Conservation (phyloP, 768 basidiomycete species). For the Amylocystis lapponica region DNA sequence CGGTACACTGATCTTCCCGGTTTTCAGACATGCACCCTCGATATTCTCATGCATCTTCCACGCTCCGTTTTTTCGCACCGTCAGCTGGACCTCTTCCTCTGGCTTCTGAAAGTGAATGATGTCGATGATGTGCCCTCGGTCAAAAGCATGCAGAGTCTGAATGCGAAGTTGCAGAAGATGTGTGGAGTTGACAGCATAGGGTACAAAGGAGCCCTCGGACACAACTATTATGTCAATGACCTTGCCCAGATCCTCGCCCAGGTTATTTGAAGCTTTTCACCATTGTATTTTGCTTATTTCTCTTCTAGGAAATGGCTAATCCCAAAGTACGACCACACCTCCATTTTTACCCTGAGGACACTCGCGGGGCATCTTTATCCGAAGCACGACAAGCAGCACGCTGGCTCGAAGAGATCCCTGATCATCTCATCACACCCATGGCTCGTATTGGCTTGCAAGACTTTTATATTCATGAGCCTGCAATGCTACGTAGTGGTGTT, state of each 20-base stretch:
- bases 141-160: not conserved
- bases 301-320: constrained; percentile 9
- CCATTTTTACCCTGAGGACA: constrained; percentile 2
- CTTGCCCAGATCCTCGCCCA: constrained; percentile 3
- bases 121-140: not conserved
- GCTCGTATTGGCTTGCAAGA: not conserved
- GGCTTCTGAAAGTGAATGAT: not conserved
- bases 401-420: constrained; percentile 6
- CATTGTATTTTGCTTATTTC: not conserved
- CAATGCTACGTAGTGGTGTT: not conserved
- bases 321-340: constrained; percentile 6
- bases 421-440: constrained; percentile 3
- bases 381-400: constrained; percentile 5
- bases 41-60: constrained; percentile 4
- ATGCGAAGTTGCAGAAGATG: not conserved
- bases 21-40: constrained; percentile 2
- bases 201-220: constrained; percentile 2
- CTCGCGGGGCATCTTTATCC: not conserved
- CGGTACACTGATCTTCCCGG: not conserved
- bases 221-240: constrained; percentile 4
- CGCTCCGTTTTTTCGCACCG: constrained; percentile 5
- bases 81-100: constrained; percentile 5
- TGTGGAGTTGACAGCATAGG: constrained; percentile 2
- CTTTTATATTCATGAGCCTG: constrained; percentile 4
- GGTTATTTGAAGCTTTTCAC: constrained; percentile 2